phyloP scores from a whole-genome alignment of 164 flowering plant species.

The Kingdonia uniflora region DNA sequence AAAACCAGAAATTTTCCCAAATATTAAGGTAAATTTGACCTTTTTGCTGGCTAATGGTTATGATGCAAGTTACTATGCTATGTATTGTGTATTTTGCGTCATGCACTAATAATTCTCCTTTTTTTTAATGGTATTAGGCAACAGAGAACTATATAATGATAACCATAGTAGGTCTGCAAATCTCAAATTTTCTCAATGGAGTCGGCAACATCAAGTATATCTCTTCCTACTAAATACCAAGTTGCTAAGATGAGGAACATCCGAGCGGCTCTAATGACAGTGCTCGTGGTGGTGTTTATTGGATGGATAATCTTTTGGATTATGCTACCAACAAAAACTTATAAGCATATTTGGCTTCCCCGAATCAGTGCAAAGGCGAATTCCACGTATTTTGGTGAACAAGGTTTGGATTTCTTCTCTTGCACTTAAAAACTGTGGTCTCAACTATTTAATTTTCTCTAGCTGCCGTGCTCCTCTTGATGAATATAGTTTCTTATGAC shows the following conservation, averaged over 20 bases:
- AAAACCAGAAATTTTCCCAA: no score
- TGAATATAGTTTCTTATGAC: neutral
- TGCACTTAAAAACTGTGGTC: neutral
- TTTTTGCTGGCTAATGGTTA: no score
- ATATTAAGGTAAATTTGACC: no score
- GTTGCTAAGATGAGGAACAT: neutral
- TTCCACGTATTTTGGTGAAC: constrained; percentile 33
- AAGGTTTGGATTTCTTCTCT: constrained; percentile 22
- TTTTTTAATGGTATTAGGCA: no score
- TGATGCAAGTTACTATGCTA: no score
- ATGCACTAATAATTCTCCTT: no score
- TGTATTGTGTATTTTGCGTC: no score
- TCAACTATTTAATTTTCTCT: neutral
- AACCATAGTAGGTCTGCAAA: no score
- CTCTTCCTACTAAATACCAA: no score
- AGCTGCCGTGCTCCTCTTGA: neutral
- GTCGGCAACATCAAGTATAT: no score
- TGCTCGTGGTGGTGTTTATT: constrained; percentile 24
- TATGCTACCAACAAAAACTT: constrained; percentile 38
- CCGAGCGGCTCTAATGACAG: constrained; percentile 7
- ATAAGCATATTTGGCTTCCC: constrained; percentile 33
- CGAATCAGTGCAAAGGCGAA: constrained; percentile 20
- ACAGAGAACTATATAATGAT: no score
- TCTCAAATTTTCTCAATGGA: no score
- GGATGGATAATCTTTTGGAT: constrained; percentile 45